Evolutionary conservation across 2,329 filamentous ascomycete genomes (phyloP).

Genomic region (Monascus ruber): DNA sequence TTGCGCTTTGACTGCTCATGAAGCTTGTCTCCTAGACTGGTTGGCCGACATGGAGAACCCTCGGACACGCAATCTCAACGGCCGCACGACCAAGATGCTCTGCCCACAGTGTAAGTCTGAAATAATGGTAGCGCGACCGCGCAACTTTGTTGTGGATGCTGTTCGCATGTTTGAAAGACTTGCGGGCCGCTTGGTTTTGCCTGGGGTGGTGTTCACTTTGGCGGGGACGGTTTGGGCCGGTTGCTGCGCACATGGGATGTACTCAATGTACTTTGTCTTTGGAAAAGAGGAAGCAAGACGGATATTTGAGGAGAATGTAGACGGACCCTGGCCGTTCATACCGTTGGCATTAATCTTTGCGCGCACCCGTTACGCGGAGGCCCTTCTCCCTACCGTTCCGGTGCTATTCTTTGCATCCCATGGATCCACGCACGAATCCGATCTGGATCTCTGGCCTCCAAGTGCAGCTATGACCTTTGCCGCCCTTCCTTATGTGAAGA

Average conservation of each 20-base stretch:
- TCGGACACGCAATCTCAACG: constrained; percentile 38
- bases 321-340: constrained; percentile 46
- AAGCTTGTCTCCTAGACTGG: constrained; percentile 82
- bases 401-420: constrained; percentile 44
- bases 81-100: constrained; percentile 49
- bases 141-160: constrained; percentile 58
- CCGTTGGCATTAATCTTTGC: constrained; percentile 58
- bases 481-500: constrained; percentile 53
- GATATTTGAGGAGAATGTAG: constrained; percentile 38
- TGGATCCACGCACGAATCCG: constrained; percentile 32
- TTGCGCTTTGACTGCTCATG: constrained; percentile 83
- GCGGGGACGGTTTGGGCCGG: constrained; percentile 40
- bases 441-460: constrained; percentile 54
- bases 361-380: constrained; percentile 52
- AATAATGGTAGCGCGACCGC: constrained; percentile 65
- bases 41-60: constrained; percentile 74
- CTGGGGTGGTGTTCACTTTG: constrained; percentile 47
- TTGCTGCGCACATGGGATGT: constrained; percentile 47
- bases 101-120: constrained; percentile 85
- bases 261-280: constrained; percentile 55
- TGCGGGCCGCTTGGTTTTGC: constrained; percentile 50
- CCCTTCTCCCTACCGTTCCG: constrained; percentile 51
- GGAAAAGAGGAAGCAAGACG: constrained; percentile 48
- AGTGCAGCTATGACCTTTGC: constrained; percentile 55
- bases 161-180: constrained; percentile 48